phyloP scores from a whole-genome alignment of 2,329 filamentous ascomycete species.

The Davidsoniella virescens region DNA sequence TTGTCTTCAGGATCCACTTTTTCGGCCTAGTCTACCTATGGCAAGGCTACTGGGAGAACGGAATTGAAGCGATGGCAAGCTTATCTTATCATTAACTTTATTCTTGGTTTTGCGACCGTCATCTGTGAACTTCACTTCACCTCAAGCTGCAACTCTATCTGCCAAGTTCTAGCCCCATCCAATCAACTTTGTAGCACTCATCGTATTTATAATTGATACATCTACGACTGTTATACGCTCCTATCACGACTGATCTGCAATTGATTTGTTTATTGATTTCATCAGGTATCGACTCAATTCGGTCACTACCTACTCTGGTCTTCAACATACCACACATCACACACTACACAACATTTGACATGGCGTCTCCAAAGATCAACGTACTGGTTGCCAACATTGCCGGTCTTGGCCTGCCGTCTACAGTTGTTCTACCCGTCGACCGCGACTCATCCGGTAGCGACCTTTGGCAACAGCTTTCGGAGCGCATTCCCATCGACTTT shows the following conservation, averaged over 20 bases:
- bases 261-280: no score
- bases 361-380: slow-evolving; percentile 50
- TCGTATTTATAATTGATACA: background rate
- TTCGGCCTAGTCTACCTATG: background rate
- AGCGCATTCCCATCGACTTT: slow-evolving; percentile 35
- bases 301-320: no score
- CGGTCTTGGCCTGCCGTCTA: slow-evolving; percentile 69
- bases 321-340: no score
- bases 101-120: background rate
- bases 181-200: background rate
- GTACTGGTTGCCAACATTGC: slow-evolving; percentile 72
- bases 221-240: background rate
- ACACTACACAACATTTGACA: slow-evolving; percentile 18
- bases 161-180: background rate
- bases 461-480: slow-evolving; percentile 46
- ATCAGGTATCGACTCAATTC: no score
- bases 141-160: background rate
- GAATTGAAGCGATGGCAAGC: background rate
- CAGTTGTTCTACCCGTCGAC: slow-evolving; percentile 59
- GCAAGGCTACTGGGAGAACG: background rate
- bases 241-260: no score
- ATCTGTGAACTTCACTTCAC: background rate
- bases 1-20: no score
- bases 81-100: no score
- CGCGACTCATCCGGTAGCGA: slow-evolving; percentile 48